A percentile compares a stretch with the other conserved stretches of the same genome.
phyloP scores from a whole-genome alignment of 495 filamentous ascomycete genomes.

The Thermothielavioides terrestris region DNA sequence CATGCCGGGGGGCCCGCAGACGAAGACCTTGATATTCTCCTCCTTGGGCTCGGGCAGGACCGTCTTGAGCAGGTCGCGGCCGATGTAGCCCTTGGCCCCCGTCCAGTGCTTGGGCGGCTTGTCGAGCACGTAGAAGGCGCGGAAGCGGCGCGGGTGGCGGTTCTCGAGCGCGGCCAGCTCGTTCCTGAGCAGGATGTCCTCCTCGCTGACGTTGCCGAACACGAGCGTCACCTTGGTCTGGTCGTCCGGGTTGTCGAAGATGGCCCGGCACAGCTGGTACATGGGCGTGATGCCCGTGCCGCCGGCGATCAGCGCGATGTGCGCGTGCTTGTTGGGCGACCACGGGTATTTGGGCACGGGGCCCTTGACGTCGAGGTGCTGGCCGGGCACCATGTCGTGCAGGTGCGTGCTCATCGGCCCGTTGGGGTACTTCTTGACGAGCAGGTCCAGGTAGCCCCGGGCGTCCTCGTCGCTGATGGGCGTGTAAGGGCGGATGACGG shows the following conservation, averaged over 20 bases:
- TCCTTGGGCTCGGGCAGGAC: constrained; percentile 82
- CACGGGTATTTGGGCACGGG: constrained; percentile 92
- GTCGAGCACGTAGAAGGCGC: constrained; percentile 81
- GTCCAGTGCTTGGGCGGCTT: constrained; percentile 75
- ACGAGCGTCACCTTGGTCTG: constrained; percentile 93
- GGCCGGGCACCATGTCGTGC: constrained; percentile 69
- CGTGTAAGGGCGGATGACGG: constrained; percentile 84
- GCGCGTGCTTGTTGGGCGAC: constrained; percentile 86
- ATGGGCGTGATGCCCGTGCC: constrained; percentile 91
- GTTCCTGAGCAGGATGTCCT: constrained; percentile 80
- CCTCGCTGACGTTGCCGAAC: constrained; percentile 77
- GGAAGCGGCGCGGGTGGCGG: constrained; percentile 86
- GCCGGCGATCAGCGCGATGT: constrained; percentile 86
- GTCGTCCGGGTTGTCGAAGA: constrained; percentile 93
- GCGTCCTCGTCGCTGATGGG: constrained; percentile 75
- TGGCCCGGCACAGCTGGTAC: constrained; percentile 76
- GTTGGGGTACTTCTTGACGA: constrained; percentile 83
- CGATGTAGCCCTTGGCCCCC: constrained; percentile 67
- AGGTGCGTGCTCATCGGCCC: constrained; percentile 88
- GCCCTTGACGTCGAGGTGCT: constrained; percentile 83
- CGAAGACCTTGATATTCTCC: constrained; percentile 87
- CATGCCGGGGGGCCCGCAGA: constrained; percentile 82
- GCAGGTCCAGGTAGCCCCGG: constrained; percentile 73
- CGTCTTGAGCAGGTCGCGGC: constrained; percentile 84
- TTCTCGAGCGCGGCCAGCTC: constrained; percentile 80